A percentile compares a stretch with the other conserved stretches of the same genome.
These are phyloP conservation scores for Xanthoconium purpureum DNA, from an alignment of 768 basidiomycete genomes.

Conservation along the genomic window DNA sequence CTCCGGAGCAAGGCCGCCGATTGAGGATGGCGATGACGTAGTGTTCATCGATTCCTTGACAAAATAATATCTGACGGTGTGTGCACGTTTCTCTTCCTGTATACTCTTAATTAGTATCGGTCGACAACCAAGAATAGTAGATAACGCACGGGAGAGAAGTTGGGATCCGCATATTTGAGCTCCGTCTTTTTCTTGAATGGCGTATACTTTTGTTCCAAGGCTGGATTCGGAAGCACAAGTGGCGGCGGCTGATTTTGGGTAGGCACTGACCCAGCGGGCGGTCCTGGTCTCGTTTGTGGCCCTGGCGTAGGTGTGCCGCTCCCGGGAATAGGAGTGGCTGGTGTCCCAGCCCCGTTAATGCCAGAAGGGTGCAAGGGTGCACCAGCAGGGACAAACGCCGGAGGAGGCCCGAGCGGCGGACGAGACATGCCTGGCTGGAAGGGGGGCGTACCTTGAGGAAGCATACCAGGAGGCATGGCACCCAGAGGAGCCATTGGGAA, in stretches of 20 bases:
- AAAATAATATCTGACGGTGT: slow-evolving; percentile 59
- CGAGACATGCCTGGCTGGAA: slow-evolving; percentile 38
- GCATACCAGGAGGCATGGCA: slow-evolving; percentile 33
- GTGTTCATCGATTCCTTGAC: slow-evolving; percentile 39
- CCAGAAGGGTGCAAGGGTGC: slow-evolving; percentile 30
- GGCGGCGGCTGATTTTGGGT: slow-evolving; percentile 24
- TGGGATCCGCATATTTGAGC: slow-evolving; percentile 72
- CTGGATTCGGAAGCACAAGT: slow-evolving; percentile 52
- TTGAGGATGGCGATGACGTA: slow-evolving; percentile 18
- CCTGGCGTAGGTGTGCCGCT: slow-evolving; percentile 25
- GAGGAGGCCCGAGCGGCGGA: slow-evolving; percentile 33
- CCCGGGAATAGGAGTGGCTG: slow-evolving; percentile 15
- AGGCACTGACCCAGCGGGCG: slow-evolving; percentile 24
- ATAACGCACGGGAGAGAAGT: slow-evolving; percentile 69
- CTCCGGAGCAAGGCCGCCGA: slow-evolving; percentile 37
- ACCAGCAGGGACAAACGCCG: slow-evolving; percentile 36
- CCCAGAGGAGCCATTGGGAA: slow-evolving; percentile 50
- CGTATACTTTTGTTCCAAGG: slow-evolving; percentile 62
- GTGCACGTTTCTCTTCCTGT: slow-evolving; percentile 78
- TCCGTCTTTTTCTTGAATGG: slow-evolving; percentile 73
- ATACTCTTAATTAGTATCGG: not conserved
- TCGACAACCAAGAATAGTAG: not conserved
- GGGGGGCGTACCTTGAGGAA: slow-evolving; percentile 38
- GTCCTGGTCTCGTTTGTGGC: slow-evolving; percentile 1
- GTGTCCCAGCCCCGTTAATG: slow-evolving; percentile 20